Evolutionary conservation across 2,329 filamentous ascomycete species (phyloP).

Genomic region (Aschersonia sp.): DNA sequence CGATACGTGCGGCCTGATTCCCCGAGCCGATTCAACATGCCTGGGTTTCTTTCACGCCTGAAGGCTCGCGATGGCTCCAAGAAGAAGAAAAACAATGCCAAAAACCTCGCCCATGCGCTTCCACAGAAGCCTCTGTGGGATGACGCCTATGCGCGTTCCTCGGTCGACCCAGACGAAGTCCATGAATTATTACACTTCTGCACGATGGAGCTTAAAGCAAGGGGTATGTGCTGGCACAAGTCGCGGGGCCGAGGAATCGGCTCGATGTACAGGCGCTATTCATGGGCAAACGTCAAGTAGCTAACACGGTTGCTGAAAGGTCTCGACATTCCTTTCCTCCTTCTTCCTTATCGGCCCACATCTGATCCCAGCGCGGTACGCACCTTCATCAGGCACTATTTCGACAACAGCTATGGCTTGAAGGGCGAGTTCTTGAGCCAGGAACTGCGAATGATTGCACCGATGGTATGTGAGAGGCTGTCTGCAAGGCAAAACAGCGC

Average conservation of each 20-base stretch:
- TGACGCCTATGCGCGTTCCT: constrained; percentile 71
- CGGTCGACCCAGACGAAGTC: constrained; percentile 79
- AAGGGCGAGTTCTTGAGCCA: constrained; percentile 60
- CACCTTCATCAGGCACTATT: constrained; percentile 86
- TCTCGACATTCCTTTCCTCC: constrained; percentile 80
- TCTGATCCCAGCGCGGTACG: constrained; percentile 85
- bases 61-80: constrained; percentile 60
- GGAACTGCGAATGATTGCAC: constrained; percentile 84
- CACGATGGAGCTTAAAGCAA: constrained; percentile 80
- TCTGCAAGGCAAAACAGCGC: neutral
- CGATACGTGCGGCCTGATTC: neutral
- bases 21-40: constrained; percentile 25
- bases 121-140: constrained; percentile 68
- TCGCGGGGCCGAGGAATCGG: neutral
- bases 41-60: constrained; percentile 47
- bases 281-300: neutral
- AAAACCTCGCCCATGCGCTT: constrained; percentile 32
- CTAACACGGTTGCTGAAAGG: constrained; percentile 29
- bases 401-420: constrained; percentile 51
- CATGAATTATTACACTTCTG: constrained; percentile 74
- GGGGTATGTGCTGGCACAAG: constrained; percentile 48
- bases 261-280: neutral
- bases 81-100: constrained; percentile 51
- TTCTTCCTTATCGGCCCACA: constrained; percentile 85
- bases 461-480: constrained; percentile 52